phyloP scores from a whole-genome alignment of 345 rosid species.

The Bruguiera parviflora region DNA sequence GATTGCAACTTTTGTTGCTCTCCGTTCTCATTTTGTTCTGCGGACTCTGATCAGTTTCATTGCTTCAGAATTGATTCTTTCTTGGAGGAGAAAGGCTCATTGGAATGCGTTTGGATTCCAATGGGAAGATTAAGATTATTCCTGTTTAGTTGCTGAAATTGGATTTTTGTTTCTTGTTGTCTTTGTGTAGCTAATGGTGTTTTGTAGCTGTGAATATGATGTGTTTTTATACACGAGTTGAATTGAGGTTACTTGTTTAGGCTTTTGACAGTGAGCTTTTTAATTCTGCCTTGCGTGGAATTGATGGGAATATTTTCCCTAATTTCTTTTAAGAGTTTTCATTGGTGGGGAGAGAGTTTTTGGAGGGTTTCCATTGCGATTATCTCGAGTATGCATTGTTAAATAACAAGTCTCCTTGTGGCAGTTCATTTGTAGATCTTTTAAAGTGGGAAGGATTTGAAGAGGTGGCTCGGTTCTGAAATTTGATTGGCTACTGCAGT shows the following conservation, averaged over 20 bases:
- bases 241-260: not conserved
- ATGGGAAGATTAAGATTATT: too few relatives aligned
- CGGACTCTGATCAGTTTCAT: not conserved
- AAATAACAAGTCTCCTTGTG: not conserved
- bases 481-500: conserved; percentile 7
- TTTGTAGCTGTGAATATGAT: not conserved
- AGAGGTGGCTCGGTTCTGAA: not conserved
- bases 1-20: not conserved
- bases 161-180: not conserved
- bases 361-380: not conserved
- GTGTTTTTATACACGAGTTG: not conserved
- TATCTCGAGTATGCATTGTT: not conserved
- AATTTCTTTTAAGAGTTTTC: not conserved
- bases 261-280: not conserved
- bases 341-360: not conserved
- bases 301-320: not conserved
- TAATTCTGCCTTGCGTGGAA: not conserved
- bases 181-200: not conserved
- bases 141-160: too few relatives aligned
- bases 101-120: not conserved
- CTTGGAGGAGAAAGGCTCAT: not conserved
- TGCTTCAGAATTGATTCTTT: not conserved
- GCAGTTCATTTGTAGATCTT: not conserved
- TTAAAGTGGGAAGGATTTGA: not conserved
- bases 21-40: not conserved